Evolutionary conservation across 805 yeast genomes (phyloP), one percentile per base, ranked within the genome.

Genomic region (Kodamaea leandrae): DNA sequence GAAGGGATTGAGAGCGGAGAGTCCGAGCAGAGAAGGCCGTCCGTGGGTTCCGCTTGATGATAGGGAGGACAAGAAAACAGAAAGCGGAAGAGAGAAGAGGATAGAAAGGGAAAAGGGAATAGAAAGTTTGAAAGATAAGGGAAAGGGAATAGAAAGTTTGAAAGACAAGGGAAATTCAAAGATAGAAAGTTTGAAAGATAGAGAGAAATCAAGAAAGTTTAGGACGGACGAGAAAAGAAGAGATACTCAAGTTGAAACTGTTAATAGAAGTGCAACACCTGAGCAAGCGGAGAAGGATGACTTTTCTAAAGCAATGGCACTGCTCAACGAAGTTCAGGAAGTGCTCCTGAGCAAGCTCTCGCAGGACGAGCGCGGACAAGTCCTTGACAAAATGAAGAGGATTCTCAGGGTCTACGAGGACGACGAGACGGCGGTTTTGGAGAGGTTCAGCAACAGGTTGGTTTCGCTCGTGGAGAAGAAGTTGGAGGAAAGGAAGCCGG

Each of bases 361-460:
- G 4, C 20, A 8, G 21, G 10, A 13, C 5, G 33, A 30, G 33
- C 33, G 33, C n/a, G 21, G 10, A n/a, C 33, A 30, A 15, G 21
- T 30, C 13, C 21, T 30, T 15, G 21, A 16, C 12, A 15, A 30
- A 30, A 30, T 30, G 33, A 20, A 16, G 33, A 16, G 21, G 21
- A 15, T 30, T 4, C 19, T 30, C 6, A 16, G 17, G 32, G 21
- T 4, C 7, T 7, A 9, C n/a, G 33, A 30, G 15, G 32, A 13
- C 18, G 18, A 7, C 13, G 33, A 30, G 12, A 30, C 33, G 6
- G 56, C 57, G 26, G 24, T 71, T 6, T 50, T 74, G 28, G 65
- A 65, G 29, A 58, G 45, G 19, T 73, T 71, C 46, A 72, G 74
- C 48, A 60, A 66, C 2, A 50, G 58, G 43, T 52, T 71, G 27